A percentile compares a stretch with the other conserved stretches of the same genome.
Conservation (phyloP, 768 basidiomycete species). For the Tephrocybe sp. region DNA sequence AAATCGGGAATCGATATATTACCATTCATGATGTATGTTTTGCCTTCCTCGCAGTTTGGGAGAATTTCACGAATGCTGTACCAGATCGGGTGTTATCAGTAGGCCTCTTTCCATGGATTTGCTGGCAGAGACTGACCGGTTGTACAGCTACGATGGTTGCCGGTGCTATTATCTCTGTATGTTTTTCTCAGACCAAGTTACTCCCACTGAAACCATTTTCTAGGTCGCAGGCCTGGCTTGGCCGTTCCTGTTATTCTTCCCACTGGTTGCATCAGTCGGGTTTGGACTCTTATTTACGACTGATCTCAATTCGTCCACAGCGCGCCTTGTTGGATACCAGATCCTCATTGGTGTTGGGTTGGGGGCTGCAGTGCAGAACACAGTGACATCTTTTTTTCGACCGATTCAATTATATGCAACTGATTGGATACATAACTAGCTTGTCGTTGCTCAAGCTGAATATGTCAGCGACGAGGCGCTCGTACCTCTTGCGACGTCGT, state of each 20-base stretch:
- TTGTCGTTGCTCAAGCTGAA: conserved; percentile 22
- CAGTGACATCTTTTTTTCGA: background rate
- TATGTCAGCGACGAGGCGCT: conserved; percentile 17
- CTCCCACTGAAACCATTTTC: conserved; percentile 12
- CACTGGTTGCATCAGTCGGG: conserved; percentile 29
- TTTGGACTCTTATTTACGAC: conserved; percentile 36
- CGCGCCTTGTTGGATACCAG: conserved; percentile 34
- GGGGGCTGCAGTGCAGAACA: conserved; percentile 25
- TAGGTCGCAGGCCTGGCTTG: conserved; percentile 25
- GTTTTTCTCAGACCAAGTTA: background rate
- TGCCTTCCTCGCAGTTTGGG: background rate
- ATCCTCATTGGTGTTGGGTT: conserved; percentile 35
- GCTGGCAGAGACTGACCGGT: background rate
- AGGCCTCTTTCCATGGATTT: background rate
- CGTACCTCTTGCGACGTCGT: conserved; percentile 21
- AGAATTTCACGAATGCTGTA: background rate
- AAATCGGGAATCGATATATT: conserved; percentile 39
- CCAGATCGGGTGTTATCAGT: background rate
- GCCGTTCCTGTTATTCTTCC: conserved; percentile 28
- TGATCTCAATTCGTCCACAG: conserved; percentile 18
- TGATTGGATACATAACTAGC: conserved; percentile 1
- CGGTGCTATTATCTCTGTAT: background rate
- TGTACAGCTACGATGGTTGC: background rate
- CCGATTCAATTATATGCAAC: background rate
- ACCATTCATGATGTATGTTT: conserved; percentile 32